Conservation (phyloP, 331 rosid species). For the Spiraea crenata region DNA sequence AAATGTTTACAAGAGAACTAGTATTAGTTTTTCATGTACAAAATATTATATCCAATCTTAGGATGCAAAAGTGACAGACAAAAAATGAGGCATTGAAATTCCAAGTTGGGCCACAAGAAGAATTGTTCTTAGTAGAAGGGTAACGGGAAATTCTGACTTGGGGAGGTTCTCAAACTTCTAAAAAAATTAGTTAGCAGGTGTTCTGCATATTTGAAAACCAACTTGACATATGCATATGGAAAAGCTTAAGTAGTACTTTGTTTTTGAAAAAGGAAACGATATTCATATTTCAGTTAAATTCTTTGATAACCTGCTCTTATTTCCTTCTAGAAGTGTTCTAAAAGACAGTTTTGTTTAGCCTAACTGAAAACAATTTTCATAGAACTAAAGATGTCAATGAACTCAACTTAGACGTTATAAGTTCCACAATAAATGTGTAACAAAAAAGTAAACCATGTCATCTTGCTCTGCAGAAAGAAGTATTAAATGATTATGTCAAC, state of each 20-base stretch:
- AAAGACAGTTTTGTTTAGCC: not conserved
- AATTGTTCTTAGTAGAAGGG: not conserved
- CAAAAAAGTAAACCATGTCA: not conserved
- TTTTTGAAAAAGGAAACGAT: not conserved
- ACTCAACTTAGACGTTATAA: not conserved
- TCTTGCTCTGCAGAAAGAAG: not conserved
- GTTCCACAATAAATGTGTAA: slow-evolving; percentile 12
- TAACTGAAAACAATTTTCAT: not conserved
- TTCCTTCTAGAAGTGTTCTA: not conserved
- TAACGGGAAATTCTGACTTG: not conserved
- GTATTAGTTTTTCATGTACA: not conserved
- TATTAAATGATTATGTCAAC: not conserved
- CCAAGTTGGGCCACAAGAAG: not conserved
- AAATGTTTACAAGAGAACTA: not conserved
- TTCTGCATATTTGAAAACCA: not conserved
- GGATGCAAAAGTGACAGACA: not conserved
- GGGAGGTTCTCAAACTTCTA: not conserved
- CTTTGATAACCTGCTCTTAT: not conserved
- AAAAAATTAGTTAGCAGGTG: not conserved
- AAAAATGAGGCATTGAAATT: not conserved
- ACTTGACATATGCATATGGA: not conserved
- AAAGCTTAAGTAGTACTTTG: not conserved
- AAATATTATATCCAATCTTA: slow-evolving; percentile 6
- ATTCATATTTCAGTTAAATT: not conserved
- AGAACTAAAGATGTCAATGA: not conserved